Percentiles rank a stretch among this genome's conserved stretches.
phyloP scores from a whole-genome alignment of 2,329 filamentous ascomycete genomes.

The Microdochium bolleyi region DNA sequence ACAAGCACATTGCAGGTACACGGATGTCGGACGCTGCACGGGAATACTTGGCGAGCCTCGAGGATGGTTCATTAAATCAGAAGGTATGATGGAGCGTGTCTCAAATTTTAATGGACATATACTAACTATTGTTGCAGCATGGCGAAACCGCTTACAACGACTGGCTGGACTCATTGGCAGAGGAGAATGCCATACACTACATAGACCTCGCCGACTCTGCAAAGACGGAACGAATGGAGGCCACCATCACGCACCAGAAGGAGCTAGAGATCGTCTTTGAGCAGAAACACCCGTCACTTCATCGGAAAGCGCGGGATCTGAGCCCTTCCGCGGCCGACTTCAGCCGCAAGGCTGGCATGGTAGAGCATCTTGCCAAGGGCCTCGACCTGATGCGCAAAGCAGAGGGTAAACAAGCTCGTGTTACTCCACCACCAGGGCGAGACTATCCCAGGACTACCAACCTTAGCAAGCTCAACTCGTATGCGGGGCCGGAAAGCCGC shows the following conservation, averaged over 20 bases:
- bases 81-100: slow-evolving; percentile 15
- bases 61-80: slow-evolving; percentile 23
- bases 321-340: slow-evolving; percentile 25
- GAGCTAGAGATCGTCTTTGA: slow-evolving; percentile 42
- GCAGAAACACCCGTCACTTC: slow-evolving; percentile 33
- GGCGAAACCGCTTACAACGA: slow-evolving; percentile 31
- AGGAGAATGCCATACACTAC: slow-evolving; percentile 29
- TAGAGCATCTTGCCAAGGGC: slow-evolving; percentile 39
- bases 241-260: slow-evolving; percentile 35
- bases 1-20: slow-evolving; percentile 37
- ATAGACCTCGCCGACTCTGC: slow-evolving; percentile 27
- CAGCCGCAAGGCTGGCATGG: slow-evolving; percentile 35
- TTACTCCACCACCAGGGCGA: neutral
- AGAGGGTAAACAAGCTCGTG: neutral
- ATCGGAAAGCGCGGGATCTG: slow-evolving; percentile 32
- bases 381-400: slow-evolving; percentile 33
- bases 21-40: slow-evolving; percentile 32
- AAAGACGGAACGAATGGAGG: slow-evolving; percentile 29
- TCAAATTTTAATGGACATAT: neutral
- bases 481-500: neutral
- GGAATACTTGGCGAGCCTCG: slow-evolving; percentile 28
- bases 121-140: slow-evolving; percentile 8
- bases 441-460: neutral
- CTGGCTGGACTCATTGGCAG: slow-evolving; percentile 34
- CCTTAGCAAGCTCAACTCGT: neutral